These are phyloP conservation scores for Oidium heveae DNA, from an alignment of 2,329 filamentous ascomycete genomes.

Conservation along the genomic window DNA sequence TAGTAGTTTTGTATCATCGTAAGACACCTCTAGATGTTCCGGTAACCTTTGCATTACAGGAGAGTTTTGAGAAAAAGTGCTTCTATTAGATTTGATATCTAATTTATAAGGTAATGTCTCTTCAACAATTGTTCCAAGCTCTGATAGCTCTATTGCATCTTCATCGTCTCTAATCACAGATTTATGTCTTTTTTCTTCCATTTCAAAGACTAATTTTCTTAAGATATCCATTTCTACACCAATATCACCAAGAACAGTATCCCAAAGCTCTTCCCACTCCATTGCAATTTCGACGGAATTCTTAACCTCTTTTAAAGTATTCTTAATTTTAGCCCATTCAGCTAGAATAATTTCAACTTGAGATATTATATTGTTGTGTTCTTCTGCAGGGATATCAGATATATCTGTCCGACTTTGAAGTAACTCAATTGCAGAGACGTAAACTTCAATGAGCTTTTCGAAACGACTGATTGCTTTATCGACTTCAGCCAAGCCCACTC, in stretches of 20 bases:
- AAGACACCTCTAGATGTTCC: constrained; percentile 28
- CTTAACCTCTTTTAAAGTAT: constrained; percentile 54
- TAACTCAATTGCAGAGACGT: constrained; percentile 81
- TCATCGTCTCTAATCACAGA: constrained; percentile 40
- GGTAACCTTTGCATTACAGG: constrained; percentile 37
- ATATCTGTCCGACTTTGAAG: constrained; percentile 64
- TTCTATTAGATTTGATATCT: constrained; percentile 23
- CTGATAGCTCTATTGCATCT: constrained; percentile 47
- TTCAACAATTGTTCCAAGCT: constrained; percentile 81
- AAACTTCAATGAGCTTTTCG: constrained; percentile 73
- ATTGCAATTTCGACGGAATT: constrained; percentile 86
- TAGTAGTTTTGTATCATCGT: constrained; percentile 71
- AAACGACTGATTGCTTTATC: constrained; percentile 59
- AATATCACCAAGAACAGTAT: constrained; percentile 77
- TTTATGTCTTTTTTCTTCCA: constrained; percentile 85
- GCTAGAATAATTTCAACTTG: constrained; percentile 75
- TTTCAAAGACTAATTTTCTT: constrained; percentile 69
- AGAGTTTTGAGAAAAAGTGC: constrained; percentile 18
- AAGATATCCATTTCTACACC: constrained; percentile 67
- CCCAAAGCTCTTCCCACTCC: constrained; percentile 98
- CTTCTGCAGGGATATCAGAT: constrained; percentile 37
- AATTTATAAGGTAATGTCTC: constrained; percentile 39
- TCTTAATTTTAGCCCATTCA: constrained; percentile 66
- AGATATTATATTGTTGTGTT: constrained; percentile 48
- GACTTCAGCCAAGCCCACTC: constrained; percentile 51